Evolutionary conservation across 768 basidiomycete genomes (phyloP), one percentile per base, ranked within the genome.

Genomic region (Suillus discolor): DNA sequence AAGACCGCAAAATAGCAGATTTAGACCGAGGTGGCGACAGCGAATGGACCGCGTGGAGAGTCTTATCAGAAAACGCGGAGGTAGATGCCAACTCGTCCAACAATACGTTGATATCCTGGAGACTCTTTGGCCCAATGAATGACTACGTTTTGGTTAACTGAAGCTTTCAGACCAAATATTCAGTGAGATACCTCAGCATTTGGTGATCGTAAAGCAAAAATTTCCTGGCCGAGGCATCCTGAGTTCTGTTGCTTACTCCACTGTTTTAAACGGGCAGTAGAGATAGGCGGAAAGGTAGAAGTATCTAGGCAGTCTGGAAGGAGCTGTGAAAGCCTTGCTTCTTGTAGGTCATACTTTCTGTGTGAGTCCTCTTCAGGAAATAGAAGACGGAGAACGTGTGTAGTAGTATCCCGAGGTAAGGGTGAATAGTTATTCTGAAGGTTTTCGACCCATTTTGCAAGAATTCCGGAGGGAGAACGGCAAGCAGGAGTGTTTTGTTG

Each of bases 341-440:
- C 93, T 73, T 91, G 86, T 71, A 95, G 80, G 41, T 87, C 86
- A 70, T 90, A 96, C 74, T 87, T 87, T 28, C 96, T 82, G 18
- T 83, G 76, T 1, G 79, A 70, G 66, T 96, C 93, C 64, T 93
- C 88, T 66, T 96, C 89, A 0, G 96, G 94, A 72, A 96, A 96
- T n/a, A 97, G 78, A 6, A 95, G 76, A 8, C 87, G 85, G 70
- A 96, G 89, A 38, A 93, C 76, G 6, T 83, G 82, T 16, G 82
- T 79, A 11, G 88, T 86, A 0, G 87, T 88, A 5, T 84, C 82
- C 0, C 73, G 72, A 0, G 86, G 84, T 25, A 90, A 75, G 16
- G 87, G 85, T 15, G 76, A 72, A 70, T 82, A 86, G 18, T 74
- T 68, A n/a, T 57, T 68, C 64, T 75, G 81, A 39, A 90, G 75